Evolutionary conservation across 306 rosid genomes (phyloP), one percentile per base, ranked within the genome.

Genomic region (Vigna hirtella): DNA sequence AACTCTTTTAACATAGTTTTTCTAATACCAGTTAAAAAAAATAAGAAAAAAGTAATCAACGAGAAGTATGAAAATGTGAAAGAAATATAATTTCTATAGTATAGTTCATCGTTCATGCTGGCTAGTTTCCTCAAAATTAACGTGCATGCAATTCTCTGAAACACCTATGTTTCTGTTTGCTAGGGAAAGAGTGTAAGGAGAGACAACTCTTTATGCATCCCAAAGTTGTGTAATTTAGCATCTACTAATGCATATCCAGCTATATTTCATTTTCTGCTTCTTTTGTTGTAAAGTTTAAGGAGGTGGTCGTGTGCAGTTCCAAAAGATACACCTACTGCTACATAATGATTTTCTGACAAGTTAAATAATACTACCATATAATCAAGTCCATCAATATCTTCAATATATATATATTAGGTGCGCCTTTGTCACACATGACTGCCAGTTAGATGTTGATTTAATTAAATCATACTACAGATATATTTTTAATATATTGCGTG

Each of bases 341-440:
- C 14, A 76, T 52, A 42, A 45, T 81, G 65, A 50, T 76, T 82
- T 77, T 45, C 51, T 45, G 49, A 70, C 85, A 76, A 48, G 26
- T 58, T 47, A 67, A 68, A 81, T 45, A 56, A 42, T 57, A 51
- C 18, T 48, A 53, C 52, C 5, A n/a, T 36, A 74, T 68, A 68
- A 78, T 78, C 30, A 69, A 57, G 20, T 70, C 66, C 83, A 79
- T 71, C 63, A 65, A 77, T 71, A 77, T 56, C 32, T 48, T 83
- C 52, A 72, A 72, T 13, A 42, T 42, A 42, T 42, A 9, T 36
- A 56, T 72, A 28, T 28, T 51, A 77, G 79, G 76, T 77, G 82
- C 70, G 15, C 65, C 40, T 47, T 64, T 70, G 47, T 71, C 70
- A 77, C 73, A 77, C 82, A 82, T 34, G 56, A 65, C 86, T 62